Conservation (phyloP, 768 basidiomycete species). For the Sarcodon sp. region DNA sequence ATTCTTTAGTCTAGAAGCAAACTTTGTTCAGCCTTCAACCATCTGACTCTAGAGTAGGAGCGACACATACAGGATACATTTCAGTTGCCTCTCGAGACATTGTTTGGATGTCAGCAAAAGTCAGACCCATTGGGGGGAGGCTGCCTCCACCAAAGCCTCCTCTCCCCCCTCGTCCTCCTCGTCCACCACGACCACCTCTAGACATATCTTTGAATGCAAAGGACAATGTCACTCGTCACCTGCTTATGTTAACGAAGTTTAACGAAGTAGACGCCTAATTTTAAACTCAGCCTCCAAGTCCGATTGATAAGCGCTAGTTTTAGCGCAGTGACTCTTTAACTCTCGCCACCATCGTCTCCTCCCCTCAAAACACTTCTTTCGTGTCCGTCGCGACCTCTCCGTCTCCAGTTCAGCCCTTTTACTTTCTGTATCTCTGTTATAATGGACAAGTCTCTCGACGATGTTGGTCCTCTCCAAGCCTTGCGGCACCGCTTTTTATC, state of each 20-base stretch:
- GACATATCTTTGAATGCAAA: slow-evolving; percentile 25
- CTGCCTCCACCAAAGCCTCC: slow-evolving; percentile 22
- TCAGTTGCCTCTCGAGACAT: slow-evolving; percentile 66
- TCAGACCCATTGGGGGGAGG: slow-evolving; percentile 66
- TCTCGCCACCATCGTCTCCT: slow-evolving; percentile 16
- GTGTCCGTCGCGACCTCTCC: background rate
- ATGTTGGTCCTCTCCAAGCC: slow-evolving; percentile 32
- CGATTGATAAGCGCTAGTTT: slow-evolving; percentile 9
- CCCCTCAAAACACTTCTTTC: background rate
- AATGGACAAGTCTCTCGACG: slow-evolving; percentile 82
- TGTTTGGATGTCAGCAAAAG: slow-evolving; percentile 67
- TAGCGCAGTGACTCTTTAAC: slow-evolving; percentile 17
- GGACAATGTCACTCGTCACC: too few species aligned
- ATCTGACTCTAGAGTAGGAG: background rate
- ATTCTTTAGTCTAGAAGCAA: slow-evolving; percentile 40
- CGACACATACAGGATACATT: slow-evolving; percentile 61
- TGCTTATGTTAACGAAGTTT: background rate
- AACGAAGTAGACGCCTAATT: background rate
- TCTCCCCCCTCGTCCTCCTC: slow-evolving; percentile 45
- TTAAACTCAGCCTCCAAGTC: too few species aligned
- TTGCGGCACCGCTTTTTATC: slow-evolving; percentile 11
- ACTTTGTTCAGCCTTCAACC: background rate
- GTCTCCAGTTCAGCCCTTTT: background rate
- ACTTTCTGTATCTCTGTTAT: slow-evolving; percentile 5
- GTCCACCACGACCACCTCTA: slow-evolving; percentile 36